Evolutionary conservation across 148 eudicot species (phyloP).

Genomic region (Camellia sinensis): DNA sequence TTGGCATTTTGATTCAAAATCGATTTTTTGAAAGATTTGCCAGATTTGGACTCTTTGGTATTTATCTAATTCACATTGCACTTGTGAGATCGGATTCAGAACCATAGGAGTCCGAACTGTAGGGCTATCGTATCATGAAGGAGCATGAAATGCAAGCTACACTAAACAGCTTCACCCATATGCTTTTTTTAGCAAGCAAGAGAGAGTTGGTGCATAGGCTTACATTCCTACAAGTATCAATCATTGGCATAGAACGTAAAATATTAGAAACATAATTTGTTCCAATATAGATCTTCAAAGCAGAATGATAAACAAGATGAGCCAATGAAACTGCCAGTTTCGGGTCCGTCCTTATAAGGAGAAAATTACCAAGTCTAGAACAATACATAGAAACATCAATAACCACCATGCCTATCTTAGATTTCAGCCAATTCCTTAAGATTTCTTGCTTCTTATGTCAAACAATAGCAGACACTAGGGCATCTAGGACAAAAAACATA

Average conservation of each 20-base stretch:
- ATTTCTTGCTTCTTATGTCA: background rate
- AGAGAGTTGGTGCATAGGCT: slow-evolving; percentile 2
- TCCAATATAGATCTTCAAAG: slow-evolving; percentile 14
- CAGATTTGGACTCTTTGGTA: too few relatives aligned
- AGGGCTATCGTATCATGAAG: too few relatives aligned
- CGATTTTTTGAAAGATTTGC: too few relatives aligned
- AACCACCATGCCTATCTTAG: background rate
- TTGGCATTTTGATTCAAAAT: too few relatives aligned
- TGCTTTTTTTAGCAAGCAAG: slow-evolving; percentile 32
- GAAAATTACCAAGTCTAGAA: slow-evolving; percentile 4
- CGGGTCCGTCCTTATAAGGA: background rate
- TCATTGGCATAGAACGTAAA: slow-evolving; percentile 23
- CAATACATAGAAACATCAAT: slow-evolving; percentile 15
- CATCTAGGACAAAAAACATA: slow-evolving; percentile 29
- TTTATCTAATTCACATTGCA: too few relatives aligned
- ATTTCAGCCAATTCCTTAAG: slow-evolving; percentile 19
- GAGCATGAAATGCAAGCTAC: too few relatives aligned
- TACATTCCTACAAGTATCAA: slow-evolving; percentile 28
- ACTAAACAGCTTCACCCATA: slow-evolving; percentile 37
- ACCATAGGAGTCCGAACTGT: too few relatives aligned
- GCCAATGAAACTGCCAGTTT: slow-evolving; percentile 22
- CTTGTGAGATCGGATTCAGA: too few relatives aligned
- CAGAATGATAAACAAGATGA: slow-evolving; percentile 39
- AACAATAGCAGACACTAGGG: slow-evolving; percentile 6
- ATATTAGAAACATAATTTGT: background rate